Base-by-base conservation (phyloP, 2,329 filamentous ascomycete species). In the Malbranchea cinnamomea region DNA sequence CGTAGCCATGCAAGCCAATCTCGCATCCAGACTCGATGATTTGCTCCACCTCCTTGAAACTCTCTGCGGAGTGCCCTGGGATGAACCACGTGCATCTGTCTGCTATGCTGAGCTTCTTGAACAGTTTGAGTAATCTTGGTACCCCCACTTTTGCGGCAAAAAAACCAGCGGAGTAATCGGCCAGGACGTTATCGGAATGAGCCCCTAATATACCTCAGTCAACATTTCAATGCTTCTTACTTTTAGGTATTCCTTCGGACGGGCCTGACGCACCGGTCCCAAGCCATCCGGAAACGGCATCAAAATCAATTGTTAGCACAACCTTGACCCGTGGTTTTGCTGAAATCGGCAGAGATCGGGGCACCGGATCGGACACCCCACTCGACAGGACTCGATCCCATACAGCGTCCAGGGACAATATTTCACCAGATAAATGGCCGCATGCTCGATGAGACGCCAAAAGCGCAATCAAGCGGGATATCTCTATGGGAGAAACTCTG, bases 41-140 rank as follows among this genome's bases (percentile, higher is more conserved):
- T 26, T 54, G 52, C 29, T 52, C 48, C 2, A 64, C 63, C 32
- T 70, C 45, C 0, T 67, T 67, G 37, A 73, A 73, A 6, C 60
- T 68, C 38, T 74, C 68, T 29, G 68, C 56, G 0, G 60, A 67
- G 48, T 74, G 68, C 26, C 68, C 68, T 0, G 69, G 69, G 7
- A 73, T 61, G 41, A 70, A 72, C 68, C 68, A 73, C 3, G 68
- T 71, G 16, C 67, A 56, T 35, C 63, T 64, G 16, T 67, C 54
- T 3, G 64, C 51, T 14, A 73, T 59, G 2, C 47, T 43, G 23
- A 66, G 56, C 40, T 62, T 66, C 18, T 59, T 54, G 42, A 73
- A 65, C 29, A 73, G 50, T 26, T 59, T 63, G 6, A 73, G 50
- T 2, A 73, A 54, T 6, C 68, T 59, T 0, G 62, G 63, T 0